Conservation (phyloP, 495 filamentous ascomycete genomes). For the Recurvomyces mirabilis region DNA sequence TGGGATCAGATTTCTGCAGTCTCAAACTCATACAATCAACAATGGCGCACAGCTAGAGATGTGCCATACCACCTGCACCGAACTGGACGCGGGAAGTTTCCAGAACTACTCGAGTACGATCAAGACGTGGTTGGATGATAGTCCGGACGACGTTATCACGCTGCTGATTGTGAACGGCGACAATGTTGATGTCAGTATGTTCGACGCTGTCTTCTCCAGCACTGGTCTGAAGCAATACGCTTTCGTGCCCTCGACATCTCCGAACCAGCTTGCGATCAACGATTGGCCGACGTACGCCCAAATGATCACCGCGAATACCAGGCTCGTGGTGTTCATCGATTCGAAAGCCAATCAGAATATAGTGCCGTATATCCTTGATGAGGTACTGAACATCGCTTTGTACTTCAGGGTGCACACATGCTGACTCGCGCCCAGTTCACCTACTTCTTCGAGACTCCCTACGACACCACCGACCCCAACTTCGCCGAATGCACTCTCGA, state of each 20-base stretch:
- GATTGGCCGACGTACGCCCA: slow-evolving; percentile 30
- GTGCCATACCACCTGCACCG: slow-evolving; percentile 17
- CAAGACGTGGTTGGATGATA: slow-evolving; percentile 29
- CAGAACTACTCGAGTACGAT: slow-evolving; percentile 24
- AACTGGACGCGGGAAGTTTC: slow-evolving; percentile 28
- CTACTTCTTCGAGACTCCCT: slow-evolving; percentile 31
- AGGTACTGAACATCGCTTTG: slow-evolving; percentile 4
- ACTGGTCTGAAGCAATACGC: slow-evolving; percentile 23
- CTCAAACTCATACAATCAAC: slow-evolving; percentile 28
- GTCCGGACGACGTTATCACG: slow-evolving; percentile 32
- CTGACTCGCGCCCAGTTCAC: slow-evolving; percentile 16
- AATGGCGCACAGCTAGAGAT: slow-evolving; percentile 27
- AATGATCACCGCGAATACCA: slow-evolving; percentile 26
- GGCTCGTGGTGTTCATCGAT: slow-evolving; percentile 30
- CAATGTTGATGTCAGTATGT: slow-evolving; percentile 11
- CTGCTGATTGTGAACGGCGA: slow-evolving; percentile 31
- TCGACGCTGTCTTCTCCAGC: slow-evolving; percentile 18
- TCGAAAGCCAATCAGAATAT: slow-evolving; percentile 11
- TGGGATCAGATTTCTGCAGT: slow-evolving; percentile 29
- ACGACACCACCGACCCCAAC: too few species aligned
- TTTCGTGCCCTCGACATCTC: slow-evolving; percentile 20
- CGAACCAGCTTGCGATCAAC: not conserved
- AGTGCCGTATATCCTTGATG: slow-evolving; percentile 30
- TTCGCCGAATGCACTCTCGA: too few species aligned
- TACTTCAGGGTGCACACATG: not conserved